Conservation (phyloP, 805 yeast genomes). For the Ogataea pignaliae region DNA sequence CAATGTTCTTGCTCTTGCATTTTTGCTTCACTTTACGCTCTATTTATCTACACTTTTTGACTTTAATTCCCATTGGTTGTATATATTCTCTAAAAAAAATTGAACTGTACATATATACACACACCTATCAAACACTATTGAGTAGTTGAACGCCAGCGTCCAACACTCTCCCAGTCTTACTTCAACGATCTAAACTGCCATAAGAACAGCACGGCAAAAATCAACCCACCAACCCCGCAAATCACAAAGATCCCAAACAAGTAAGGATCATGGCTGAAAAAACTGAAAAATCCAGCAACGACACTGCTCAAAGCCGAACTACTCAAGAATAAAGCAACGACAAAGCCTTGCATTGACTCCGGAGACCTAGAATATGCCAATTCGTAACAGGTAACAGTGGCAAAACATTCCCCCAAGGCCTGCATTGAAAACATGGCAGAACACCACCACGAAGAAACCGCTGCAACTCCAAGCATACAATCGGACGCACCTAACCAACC, state of each 20-base stretch:
- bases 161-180: too few species aligned
- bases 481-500: constrained; percentile 30
- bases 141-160: too few species aligned
- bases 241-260: constrained; percentile 34
- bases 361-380: constrained; percentile 52
- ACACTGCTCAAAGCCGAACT: constrained; percentile 44
- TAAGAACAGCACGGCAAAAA: constrained; percentile 22
- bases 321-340: constrained; percentile 37
- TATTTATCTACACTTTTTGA: too few species aligned
- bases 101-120: too few species aligned
- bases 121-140: too few species aligned
- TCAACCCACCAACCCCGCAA: constrained; percentile 31
- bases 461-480: constrained; percentile 21
- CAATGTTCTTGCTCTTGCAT: too few species aligned
- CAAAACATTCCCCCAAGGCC: constrained; percentile 52
- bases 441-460: constrained; percentile 32
- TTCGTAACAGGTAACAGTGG: constrained; percentile 48
- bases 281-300: constrained; percentile 35
- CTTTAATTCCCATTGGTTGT: too few species aligned
- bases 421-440: constrained; percentile 34
- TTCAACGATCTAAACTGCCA: constrained; percentile 12
- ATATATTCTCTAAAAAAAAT: too few species aligned
- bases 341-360: constrained; percentile 45
- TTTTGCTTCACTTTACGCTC: too few species aligned
- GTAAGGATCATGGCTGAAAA: constrained; percentile 37